These are phyloP conservation scores for Talaromyces marneffei DNA, from an alignment of 2,329 filamentous ascomycete genomes.

Conservation along the genomic window DNA sequence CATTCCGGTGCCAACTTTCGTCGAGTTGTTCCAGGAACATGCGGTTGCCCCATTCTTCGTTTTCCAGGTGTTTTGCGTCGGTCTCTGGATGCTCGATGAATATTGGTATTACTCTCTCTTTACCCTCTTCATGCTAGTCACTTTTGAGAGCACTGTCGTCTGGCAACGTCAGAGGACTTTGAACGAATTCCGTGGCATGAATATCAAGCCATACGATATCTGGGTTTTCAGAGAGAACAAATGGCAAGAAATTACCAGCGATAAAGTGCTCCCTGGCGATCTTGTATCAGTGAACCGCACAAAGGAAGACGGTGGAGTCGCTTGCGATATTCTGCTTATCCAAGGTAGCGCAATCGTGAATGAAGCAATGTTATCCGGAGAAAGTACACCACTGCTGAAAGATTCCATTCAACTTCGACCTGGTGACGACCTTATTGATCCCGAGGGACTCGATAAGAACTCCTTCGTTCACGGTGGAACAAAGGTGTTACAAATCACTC, in stretches of 20 bases:
- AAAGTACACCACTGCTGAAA: constrained; percentile 94
- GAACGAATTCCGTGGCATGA: constrained; percentile 97
- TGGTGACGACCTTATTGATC: constrained; percentile 70
- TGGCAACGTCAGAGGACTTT: constrained; percentile 97
- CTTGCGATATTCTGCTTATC: constrained; percentile 92
- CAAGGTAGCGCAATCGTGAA: constrained; percentile 97
- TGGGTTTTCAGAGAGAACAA: constrained; percentile 82
- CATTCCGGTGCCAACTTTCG: constrained; percentile 92
- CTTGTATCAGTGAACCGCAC: constrained; percentile 87
- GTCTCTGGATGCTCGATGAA: constrained; percentile 96
- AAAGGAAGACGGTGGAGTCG: constrained; percentile 94
- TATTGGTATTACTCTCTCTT: constrained; percentile 99
- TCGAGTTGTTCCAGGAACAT: constrained; percentile 95
- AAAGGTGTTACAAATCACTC: constrained; percentile 92
- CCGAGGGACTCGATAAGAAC: constrained; percentile 93
- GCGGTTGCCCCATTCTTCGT: constrained; percentile 98
- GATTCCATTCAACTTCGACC: constrained; percentile 91
- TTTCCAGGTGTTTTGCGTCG: constrained; percentile 98
- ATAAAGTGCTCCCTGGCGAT: constrained; percentile 88
- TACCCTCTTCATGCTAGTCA: constrained; percentile 96
- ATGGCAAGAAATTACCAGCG: constrained; percentile 84
- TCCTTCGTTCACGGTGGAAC: constrained; percentile 94
- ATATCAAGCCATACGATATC: constrained; percentile 95
- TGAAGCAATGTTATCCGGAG: constrained; percentile 97
- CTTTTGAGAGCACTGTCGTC: constrained; percentile 96